Evolutionary conservation across 2,329 filamentous ascomycete species (phyloP).

Genomic region (Emericellopsis cladophorae): DNA sequence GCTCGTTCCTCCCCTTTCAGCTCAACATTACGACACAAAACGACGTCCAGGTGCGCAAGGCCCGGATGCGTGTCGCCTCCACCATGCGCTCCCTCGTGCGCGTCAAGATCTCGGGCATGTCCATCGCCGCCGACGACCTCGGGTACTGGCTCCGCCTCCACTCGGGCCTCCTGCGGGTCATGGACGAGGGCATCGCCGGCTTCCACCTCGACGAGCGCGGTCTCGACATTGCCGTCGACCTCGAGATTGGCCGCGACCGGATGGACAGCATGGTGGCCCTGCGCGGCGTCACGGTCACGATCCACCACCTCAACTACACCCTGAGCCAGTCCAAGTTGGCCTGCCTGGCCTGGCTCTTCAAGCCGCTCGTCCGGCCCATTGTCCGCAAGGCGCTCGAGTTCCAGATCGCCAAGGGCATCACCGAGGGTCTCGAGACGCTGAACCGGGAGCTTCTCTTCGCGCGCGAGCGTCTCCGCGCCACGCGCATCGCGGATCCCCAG

Average conservation of each 20-base stretch:
- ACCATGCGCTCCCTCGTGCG: constrained; percentile 58
- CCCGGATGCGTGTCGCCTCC: constrained; percentile 48
- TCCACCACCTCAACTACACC: constrained; percentile 77
- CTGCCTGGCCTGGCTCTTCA: constrained; percentile 70
- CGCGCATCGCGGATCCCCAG: constrained; percentile 65
- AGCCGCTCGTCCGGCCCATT: constrained; percentile 71
- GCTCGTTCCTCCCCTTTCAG: constrained; percentile 79
- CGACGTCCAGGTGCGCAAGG: constrained; percentile 75
- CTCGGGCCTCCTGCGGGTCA: constrained; percentile 59
- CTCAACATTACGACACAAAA: constrained; percentile 75
- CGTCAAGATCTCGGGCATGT: constrained; percentile 71
- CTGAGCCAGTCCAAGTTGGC: constrained; percentile 64
- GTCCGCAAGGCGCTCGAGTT: constrained; percentile 68
- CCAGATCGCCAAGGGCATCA: constrained; percentile 58
- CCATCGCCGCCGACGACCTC: constrained; percentile 71
- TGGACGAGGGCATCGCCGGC: constrained; percentile 74
- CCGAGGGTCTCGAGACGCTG: constrained; percentile 53
- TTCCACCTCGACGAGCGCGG: constrained; percentile 79
- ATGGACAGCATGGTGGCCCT: constrained; percentile 75
- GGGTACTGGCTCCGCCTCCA: constrained; percentile 83
- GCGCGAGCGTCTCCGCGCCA: constrained; percentile 73
- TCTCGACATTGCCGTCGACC: constrained; percentile 72
- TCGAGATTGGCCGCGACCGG: constrained; percentile 68
- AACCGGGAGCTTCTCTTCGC: constrained; percentile 84
- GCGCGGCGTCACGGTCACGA: constrained; percentile 61